A percentile compares a stretch with the other conserved stretches of the same genome.
Evolutionary conservation across 345 rosid species (phyloP).

Genomic region (Chamaenerion angustifolium): DNA sequence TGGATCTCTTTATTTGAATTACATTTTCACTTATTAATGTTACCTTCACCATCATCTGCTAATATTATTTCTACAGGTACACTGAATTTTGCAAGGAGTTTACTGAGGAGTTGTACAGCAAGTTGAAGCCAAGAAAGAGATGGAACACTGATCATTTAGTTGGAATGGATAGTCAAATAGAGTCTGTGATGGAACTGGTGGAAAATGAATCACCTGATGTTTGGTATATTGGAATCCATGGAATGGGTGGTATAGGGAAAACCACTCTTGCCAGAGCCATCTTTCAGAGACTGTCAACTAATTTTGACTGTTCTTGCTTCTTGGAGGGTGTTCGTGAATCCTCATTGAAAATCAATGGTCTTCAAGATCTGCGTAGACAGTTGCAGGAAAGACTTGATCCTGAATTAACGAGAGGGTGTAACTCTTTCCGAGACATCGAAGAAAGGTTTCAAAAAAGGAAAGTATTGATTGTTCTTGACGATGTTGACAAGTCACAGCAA

Average conservation of each 20-base stretch:
- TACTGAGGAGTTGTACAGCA: no score
- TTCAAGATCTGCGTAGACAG: background rate
- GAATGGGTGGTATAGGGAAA: conserved; percentile 4
- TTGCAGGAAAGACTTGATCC: background rate
- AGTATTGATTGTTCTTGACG: conserved; percentile 1
- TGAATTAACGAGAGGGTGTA: fast-evolving
- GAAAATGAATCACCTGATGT: background rate
- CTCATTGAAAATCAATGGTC: background rate
- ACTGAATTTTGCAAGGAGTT: no score
- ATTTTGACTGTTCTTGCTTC: background rate
- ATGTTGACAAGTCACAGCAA: background rate
- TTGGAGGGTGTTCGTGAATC: background rate
- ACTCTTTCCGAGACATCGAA: background rate
- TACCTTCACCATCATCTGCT: no score
- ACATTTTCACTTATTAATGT: no score
- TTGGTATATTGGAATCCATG: conserved; percentile 1
- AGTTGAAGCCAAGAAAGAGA: no score
- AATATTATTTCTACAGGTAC: no score
- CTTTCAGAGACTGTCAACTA: background rate
- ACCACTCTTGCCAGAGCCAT: conserved; percentile 1
- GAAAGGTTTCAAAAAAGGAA: background rate
- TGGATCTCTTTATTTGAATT: no score
- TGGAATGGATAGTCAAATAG: fast-evolving
- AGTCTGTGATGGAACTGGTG: background rate
- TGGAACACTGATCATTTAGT: background rate